Base-by-base conservation (phyloP, 345 rosid species). In the Lepidium didymum region DNA sequence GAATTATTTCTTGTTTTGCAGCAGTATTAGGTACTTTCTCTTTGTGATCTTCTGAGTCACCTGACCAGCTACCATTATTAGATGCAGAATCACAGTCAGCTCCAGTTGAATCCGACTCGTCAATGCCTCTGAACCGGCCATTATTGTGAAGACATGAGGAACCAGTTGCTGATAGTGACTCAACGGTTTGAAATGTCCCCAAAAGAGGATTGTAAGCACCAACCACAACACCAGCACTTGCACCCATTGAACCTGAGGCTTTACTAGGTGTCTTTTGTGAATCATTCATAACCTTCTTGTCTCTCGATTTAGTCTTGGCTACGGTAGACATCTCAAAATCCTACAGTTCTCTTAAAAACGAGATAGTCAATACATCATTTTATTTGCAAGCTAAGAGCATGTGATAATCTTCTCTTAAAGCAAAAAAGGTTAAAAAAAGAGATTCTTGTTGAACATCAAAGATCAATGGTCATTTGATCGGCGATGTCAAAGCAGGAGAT, bases 21-120 rank as follows among this genome's bases (percentile, higher is more conserved):
- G 87, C 67, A 58, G 70, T 56, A 73, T 51, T 83, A 38, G 84
- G 68, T 23, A 58, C 43, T 78, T 87, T 92, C 68, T 92, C 96
- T 69, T 89, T 89, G 36, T 85, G 96, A 60, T 92, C 96, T 85
- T 92, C 98, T 0, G 98, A 92, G 23, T 92, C 98, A 44, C 98
- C 96, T 18, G 98, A 92, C 86, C 92, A 89, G 82, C 98, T 92
- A 76, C 83, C 95, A 53, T 84, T 92, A 70, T 89, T 92, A 66
- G 98, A 92, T 60, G 80, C 79, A 19, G 91, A 85, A 81, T 92
- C 98, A 80, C 80, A 92, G 66, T 89, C 96, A 12, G 77, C 76
- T 70, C 89, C 91, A 72, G 55, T 74, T 15, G 83, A 88, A 65
- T 89, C 95, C 18, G 84, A 81, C 78, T 92, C 98, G 66, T 92